Conservation (phyloP, 2,329 filamentous ascomycete genomes). For the Leptodontidium sp. region DNA sequence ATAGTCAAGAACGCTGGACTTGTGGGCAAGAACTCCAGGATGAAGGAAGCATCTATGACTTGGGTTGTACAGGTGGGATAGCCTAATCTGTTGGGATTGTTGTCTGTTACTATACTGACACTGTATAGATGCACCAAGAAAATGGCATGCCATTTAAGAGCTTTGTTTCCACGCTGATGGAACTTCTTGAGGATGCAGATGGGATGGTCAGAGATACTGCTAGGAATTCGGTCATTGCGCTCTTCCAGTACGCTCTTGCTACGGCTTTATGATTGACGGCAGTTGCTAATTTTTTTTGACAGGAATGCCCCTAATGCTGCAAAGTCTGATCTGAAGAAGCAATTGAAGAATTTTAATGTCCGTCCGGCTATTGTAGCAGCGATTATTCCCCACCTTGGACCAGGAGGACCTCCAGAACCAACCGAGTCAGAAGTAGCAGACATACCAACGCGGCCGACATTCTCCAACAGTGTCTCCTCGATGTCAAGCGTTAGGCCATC, state of each 20-base stretch:
- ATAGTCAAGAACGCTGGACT: constrained; percentile 81
- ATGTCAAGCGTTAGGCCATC: constrained; percentile 54
- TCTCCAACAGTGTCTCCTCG: constrained; percentile 62
- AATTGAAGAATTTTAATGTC: constrained; percentile 84
- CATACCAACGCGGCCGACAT: constrained; percentile 53
- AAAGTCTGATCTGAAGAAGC: constrained; percentile 87
- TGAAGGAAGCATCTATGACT: constrained; percentile 84
- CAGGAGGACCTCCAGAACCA: constrained; percentile 50
- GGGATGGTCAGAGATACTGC: constrained; percentile 85
- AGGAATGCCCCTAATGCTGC: constrained; percentile 82
- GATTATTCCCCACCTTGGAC: constrained; percentile 78
- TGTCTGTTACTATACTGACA: constrained; percentile 25
- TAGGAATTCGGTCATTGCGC: constrained; percentile 82
- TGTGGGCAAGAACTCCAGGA: constrained; percentile 79
- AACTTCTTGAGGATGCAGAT: constrained; percentile 89
- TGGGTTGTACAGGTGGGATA: constrained; percentile 79
- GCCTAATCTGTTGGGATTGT: constrained; percentile 18
- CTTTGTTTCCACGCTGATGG: constrained; percentile 85
- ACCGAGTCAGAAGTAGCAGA: constrained; percentile 44
- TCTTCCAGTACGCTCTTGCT: constrained; percentile 71
- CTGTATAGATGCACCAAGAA: constrained; percentile 76
- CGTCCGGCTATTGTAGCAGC: constrained; percentile 84
- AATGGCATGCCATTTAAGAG: constrained; percentile 80
- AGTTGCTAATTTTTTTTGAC: constrained; percentile 25
- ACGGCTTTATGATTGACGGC: not conserved